Evolutionary conservation across 2,329 filamentous ascomycete species (phyloP).

Genomic region (Didymella exigua): DNA sequence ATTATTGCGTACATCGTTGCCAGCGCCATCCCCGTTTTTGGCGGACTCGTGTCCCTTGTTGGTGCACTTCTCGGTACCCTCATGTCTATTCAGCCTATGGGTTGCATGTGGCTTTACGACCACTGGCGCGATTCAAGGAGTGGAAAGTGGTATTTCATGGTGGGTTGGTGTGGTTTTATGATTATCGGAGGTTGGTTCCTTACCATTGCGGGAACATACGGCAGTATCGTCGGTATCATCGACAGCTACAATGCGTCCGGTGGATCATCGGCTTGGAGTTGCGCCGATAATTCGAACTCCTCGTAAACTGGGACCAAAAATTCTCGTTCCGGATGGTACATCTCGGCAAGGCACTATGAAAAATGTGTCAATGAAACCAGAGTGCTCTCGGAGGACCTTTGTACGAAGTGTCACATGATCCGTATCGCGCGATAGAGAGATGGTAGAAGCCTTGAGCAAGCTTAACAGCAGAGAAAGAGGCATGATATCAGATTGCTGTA

Average conservation of each 20-base stretch:
- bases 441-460: not conserved
- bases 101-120: constrained; percentile 39
- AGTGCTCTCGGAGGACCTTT: too few relatives aligned
- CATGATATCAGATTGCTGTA: not conserved
- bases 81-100: constrained; percentile 37
- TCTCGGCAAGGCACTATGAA: too few relatives aligned
- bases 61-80: constrained; percentile 36
- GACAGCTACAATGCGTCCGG: constrained; percentile 32
- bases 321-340: too few relatives aligned
- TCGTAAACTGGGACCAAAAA: not conserved
- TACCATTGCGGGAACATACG: constrained; percentile 34
- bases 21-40: constrained; percentile 35
- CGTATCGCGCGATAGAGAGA: not conserved
- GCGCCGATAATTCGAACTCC: constrained; percentile 30
- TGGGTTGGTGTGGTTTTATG: constrained; percentile 32
- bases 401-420: too few relatives aligned
- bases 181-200: constrained; percentile 31
- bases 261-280: constrained; percentile 32
- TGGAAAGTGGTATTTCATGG: constrained; percentile 29
- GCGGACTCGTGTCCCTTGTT: constrained; percentile 33
- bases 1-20: constrained; percentile 34
- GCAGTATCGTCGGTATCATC: constrained; percentile 35
- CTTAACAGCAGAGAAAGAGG: not conserved
- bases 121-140: constrained; percentile 25
- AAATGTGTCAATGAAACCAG: too few relatives aligned